phyloP scores from a whole-genome alignment of 176 grass and related monocot genomes.

The Juncus inflexus region DNA sequence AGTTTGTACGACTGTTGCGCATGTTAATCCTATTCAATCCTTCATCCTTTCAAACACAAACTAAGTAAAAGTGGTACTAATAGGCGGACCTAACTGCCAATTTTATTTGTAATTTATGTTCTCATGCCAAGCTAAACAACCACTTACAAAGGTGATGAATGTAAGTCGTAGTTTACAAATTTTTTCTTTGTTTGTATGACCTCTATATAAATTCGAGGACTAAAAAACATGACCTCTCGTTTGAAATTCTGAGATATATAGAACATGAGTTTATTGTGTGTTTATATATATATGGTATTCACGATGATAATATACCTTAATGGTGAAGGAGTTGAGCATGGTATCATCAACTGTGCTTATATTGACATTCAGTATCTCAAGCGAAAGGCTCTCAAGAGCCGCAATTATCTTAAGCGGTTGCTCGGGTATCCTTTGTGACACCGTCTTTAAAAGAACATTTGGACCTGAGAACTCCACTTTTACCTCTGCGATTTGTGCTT shows the following conservation, averaged over 20 bases:
- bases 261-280: background rate
- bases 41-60: no score
- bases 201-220: no score
- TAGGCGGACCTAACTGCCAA: no score
- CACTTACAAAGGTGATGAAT: no score
- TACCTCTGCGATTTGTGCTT: constrained; percentile 44
- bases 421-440: constrained; percentile 53
- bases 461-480: constrained; percentile 83
- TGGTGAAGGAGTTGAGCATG: constrained; percentile 80
- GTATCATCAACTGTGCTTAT: constrained; percentile 65
- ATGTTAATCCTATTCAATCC: no score
- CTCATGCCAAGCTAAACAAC: no score
- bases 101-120: no score
- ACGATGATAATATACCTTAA: constrained; percentile 45
- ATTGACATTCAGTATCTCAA: constrained; percentile 79
- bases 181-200: no score
- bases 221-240: background rate
- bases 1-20: no score
- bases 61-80: no score
- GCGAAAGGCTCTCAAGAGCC: constrained; percentile 57
- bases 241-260: background rate
- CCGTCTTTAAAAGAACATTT: constrained; percentile 76
- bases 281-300: background rate
- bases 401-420: constrained; percentile 73
- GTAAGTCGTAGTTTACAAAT: no score